Conservation (phyloP, 2,329 filamentous ascomycete species). For the Monilinia laxa region DNA sequence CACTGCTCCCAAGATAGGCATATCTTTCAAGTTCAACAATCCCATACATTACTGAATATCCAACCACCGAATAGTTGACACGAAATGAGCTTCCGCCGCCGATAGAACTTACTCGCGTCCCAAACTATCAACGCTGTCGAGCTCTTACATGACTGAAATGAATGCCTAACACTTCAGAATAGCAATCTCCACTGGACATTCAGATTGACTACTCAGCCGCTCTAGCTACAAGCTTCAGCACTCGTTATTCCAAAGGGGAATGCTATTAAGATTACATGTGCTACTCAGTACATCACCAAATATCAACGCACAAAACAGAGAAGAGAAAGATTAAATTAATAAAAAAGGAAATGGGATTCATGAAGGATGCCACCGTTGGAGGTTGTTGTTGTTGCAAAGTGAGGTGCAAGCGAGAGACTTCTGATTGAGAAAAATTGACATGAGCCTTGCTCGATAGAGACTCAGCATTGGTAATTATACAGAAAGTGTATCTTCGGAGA, state of each 20-base stretch:
- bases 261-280: neutral
- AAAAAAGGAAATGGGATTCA: neutral
- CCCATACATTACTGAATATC: slow-evolving; percentile 12
- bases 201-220: slow-evolving; percentile 13
- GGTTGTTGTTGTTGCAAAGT: neutral
- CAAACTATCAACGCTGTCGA: slow-evolving; percentile 12
- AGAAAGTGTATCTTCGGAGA: too few species aligned
- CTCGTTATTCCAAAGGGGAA: neutral
- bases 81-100: slow-evolving; percentile 3
- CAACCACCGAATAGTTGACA: slow-evolving; percentile 13
- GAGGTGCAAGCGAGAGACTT: neutral
- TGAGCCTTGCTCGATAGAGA: too few species aligned
- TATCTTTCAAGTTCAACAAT: slow-evolving; percentile 16
- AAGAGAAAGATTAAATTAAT: neutral
- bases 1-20: slow-evolving; percentile 15
- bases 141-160: slow-evolving; percentile 14
- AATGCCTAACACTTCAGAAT: slow-evolving; percentile 8
- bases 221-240: slow-evolving; percentile 17
- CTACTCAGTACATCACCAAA: slow-evolving; percentile 6
- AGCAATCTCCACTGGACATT: slow-evolving; percentile 8
- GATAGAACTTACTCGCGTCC: slow-evolving; percentile 18
- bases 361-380: neutral
- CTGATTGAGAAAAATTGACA: neutral
- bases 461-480: too few species aligned
- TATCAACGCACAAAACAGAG: neutral